A percentile compares a stretch with the other conserved stretches of the same genome.
Evolutionary conservation across 2,329 filamentous ascomycete genomes (phyloP).

Genomic region (Diaporthe sp.): DNA sequence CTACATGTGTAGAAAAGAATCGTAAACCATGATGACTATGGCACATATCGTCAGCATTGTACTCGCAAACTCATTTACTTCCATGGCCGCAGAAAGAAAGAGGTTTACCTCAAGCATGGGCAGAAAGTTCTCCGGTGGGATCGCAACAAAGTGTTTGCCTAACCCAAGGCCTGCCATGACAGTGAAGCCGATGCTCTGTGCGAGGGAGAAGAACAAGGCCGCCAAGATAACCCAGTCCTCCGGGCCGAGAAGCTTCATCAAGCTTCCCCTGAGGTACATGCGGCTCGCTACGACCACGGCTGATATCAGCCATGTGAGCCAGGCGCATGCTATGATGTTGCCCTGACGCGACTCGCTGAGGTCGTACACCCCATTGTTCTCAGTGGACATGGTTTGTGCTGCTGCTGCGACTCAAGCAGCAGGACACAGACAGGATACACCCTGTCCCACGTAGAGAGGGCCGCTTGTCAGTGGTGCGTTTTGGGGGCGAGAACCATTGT

Average conservation of each 20-base stretch:
- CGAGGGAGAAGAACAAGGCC: slow-evolving; percentile 44
- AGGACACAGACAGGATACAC: neutral
- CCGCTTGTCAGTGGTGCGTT: neutral
- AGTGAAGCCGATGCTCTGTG: slow-evolving; percentile 30
- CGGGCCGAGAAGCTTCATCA: slow-evolving; percentile 49
- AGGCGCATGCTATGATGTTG: slow-evolving; percentile 36
- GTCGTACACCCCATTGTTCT: slow-evolving; percentile 28
- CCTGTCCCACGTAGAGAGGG: slow-evolving; percentile 17
- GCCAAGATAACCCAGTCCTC: slow-evolving; percentile 52
- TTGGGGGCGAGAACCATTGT: slow-evolving; percentile 6
- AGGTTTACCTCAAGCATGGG: slow-evolving; percentile 26
- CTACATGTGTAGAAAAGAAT: slow-evolving; percentile 43
- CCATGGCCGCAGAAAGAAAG: neutral
- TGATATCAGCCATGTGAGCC: slow-evolving; percentile 42
- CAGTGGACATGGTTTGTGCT: slow-evolving; percentile 35
- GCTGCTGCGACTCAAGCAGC: neutral
- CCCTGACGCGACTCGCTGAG: slow-evolving; percentile 30
- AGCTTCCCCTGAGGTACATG: slow-evolving; percentile 47
- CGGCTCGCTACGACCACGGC: slow-evolving; percentile 47
- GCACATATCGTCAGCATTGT: neutral
- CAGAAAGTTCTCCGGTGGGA: neutral
- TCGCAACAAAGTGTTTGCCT: slow-evolving; percentile 15
- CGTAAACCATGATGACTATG: slow-evolving; percentile 39
- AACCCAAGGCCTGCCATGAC: slow-evolving; percentile 27
- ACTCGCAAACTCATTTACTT: neutral